Conservation (phyloP, 1,284 basidiomycete genomes). For the Omphalotus olearius region DNA sequence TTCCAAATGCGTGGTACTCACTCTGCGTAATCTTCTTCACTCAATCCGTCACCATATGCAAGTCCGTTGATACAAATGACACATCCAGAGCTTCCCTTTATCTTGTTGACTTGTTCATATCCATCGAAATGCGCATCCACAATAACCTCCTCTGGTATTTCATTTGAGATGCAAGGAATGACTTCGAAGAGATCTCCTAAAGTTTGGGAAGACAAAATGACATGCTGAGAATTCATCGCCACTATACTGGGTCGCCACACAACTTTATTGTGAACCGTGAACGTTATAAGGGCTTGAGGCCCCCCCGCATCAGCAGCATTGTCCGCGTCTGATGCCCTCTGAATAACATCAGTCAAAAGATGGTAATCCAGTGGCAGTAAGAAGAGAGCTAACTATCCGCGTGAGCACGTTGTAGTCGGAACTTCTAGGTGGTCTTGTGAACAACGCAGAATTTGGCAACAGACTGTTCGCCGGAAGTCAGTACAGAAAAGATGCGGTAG, state of each 20-base stretch:
- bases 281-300: constrained; percentile 46
- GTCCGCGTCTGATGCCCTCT: constrained; percentile 28
- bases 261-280: constrained; percentile 57
- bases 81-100: constrained; percentile 29
- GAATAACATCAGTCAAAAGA: constrained; percentile 11
- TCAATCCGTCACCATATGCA: constrained; percentile 51
- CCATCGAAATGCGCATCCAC: constrained; percentile 32
- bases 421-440: constrained; percentile 59
- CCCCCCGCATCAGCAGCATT: constrained; percentile 19
- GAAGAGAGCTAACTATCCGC: constrained; percentile 32
- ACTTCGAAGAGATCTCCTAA: constrained; percentile 57
- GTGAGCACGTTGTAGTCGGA: constrained; percentile 61
- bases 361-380: not conserved
- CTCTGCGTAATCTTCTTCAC: constrained; percentile 54
- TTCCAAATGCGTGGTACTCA: constrained; percentile 27
- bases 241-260: constrained; percentile 58
- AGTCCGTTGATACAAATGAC: constrained; percentile 58
- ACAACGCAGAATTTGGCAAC: constrained; percentile 47
- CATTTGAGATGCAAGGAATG: constrained; percentile 63
- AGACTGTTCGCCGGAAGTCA: constrained; percentile 34
- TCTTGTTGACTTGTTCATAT: constrained; percentile 23
- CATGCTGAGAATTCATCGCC: constrained; percentile 64
- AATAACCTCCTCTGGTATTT: constrained; percentile 40
- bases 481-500: constrained; percentile 3
- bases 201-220: constrained; percentile 64